Evolutionary conservation across 208 protist species (phyloP).

Genomic region (Crithidia fasciculata): DNA sequence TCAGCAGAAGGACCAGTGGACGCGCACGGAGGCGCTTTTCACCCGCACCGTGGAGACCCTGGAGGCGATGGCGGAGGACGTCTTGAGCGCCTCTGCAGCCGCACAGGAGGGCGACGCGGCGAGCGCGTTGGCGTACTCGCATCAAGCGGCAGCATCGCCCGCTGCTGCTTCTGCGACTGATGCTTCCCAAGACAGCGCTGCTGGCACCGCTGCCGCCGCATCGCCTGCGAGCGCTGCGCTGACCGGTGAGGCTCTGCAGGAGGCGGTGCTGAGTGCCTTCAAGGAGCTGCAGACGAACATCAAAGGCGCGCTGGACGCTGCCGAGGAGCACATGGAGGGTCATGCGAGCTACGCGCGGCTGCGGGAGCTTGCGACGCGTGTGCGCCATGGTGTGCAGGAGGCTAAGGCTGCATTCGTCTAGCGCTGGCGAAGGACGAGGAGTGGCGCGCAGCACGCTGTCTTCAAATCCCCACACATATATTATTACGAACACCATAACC

Average conservation of each 20-base stretch:
- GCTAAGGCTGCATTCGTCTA: slow-evolving; percentile 44
- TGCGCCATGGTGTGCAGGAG: slow-evolving; percentile 48
- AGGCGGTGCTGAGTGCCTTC: slow-evolving; percentile 47
- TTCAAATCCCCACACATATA: background rate
- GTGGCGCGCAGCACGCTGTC: background rate
- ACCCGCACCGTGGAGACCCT: slow-evolving; percentile 68
- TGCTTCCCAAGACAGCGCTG: background rate
- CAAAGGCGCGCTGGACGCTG: slow-evolving; percentile 60
- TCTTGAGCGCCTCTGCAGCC: slow-evolving; percentile 38
- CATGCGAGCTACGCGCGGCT: slow-evolving; percentile 52
- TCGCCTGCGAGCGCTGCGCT: background rate
- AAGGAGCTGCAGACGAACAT: slow-evolving; percentile 67
- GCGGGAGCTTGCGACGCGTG: slow-evolving; percentile 44
- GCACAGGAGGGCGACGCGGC: slow-evolving; percentile 35
- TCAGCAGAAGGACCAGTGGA: slow-evolving; percentile 88
- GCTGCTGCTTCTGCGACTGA: background rate
- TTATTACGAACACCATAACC: background rate
- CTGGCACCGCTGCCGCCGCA: slow-evolving; percentile 2
- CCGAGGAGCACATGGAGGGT: slow-evolving; percentile 78
- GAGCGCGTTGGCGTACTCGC: background rate
- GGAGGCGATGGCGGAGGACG: slow-evolving; percentile 49
- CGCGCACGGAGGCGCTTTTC: slow-evolving; percentile 57
- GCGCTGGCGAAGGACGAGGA: background rate
- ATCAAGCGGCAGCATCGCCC: background rate
- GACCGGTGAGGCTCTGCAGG: slow-evolving; percentile 26